phyloP scores from a whole-genome alignment of 495 filamentous ascomycete genomes.

The Letharia lupina region DNA sequence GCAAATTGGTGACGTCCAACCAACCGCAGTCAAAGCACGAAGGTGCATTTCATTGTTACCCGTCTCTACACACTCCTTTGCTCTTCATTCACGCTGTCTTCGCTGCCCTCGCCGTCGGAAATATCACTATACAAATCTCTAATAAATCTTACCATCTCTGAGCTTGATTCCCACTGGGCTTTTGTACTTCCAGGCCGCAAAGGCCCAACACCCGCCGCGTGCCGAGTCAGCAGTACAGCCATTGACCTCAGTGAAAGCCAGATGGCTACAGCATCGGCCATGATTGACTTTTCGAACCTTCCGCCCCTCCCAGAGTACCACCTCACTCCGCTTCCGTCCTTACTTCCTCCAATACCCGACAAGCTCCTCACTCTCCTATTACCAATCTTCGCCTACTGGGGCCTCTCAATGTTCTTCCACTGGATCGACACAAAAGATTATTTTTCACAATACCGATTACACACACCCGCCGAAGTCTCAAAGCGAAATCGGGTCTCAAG shows the following conservation, averaged over 20 bases:
- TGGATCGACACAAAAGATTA: slow-evolving; percentile 64
- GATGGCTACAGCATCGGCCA: slow-evolving; percentile 17
- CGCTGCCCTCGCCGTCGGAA: not conserved
- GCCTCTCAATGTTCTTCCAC: slow-evolving; percentile 66
- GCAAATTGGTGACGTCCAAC: slow-evolving; percentile 16
- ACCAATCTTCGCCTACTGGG: slow-evolving; percentile 69
- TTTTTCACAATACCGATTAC: slow-evolving; percentile 68
- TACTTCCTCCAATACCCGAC: slow-evolving; percentile 62
- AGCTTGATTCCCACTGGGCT: not conserved
- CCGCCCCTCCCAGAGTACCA: slow-evolving; percentile 65
- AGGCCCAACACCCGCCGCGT: slow-evolving; percentile 9
- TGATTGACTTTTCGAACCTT: slow-evolving; percentile 32
- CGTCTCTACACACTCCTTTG: slow-evolving; percentile 8
- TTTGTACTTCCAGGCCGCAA: slow-evolving; percentile 2
- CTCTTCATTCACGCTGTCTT: not conserved
- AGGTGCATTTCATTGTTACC: not conserved
- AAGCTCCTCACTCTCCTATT: slow-evolving; percentile 55
- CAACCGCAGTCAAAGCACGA: slow-evolving; percentile 1
- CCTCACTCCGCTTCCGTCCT: slow-evolving; percentile 49
- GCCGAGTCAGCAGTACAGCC: slow-evolving; percentile 7
- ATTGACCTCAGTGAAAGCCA: slow-evolving; percentile 7
- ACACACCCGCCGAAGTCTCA: slow-evolving; percentile 71
- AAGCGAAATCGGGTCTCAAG: slow-evolving; percentile 66
- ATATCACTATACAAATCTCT: not conserved
- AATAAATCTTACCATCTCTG: not conserved